Percentiles rank a stretch among this genome's conserved stretches.
phyloP scores from a whole-genome alignment of 495 filamentous ascomycete species.

The Neurospora sp. region DNA sequence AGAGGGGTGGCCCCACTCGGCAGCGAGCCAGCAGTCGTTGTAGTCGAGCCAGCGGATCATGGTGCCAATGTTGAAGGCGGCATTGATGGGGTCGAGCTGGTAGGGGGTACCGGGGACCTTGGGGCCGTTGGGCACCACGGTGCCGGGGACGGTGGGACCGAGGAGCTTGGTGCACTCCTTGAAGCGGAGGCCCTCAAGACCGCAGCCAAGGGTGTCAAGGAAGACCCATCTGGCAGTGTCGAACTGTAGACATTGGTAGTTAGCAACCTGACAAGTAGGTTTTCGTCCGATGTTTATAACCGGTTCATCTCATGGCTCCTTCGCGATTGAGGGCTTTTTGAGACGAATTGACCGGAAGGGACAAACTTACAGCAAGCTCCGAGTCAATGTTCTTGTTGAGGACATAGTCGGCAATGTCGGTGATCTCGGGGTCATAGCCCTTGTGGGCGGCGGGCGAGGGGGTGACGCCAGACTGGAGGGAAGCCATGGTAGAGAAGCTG shows the following conservation, averaged over 20 bases:
- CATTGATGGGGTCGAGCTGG: constrained; percentile 88
- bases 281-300: neutral
- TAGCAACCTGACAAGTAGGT: constrained; percentile 9
- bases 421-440: constrained; percentile 81
- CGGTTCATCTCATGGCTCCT: neutral
- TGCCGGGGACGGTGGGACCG: constrained; percentile 87
- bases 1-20: constrained; percentile 96
- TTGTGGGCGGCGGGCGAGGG: constrained; percentile 38
- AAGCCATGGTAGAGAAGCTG: constrained; percentile 48
- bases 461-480: constrained; percentile 40
- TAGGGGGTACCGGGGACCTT: constrained; percentile 88
- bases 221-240: constrained; percentile 86
- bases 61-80: constrained; percentile 96
- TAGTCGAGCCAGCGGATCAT: constrained; percentile 99
- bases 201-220: constrained; percentile 93
- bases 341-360: neutral
- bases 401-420: constrained; percentile 89
- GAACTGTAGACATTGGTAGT: constrained; percentile 47
- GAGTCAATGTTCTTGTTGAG: constrained; percentile 85
- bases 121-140: constrained; percentile 85
- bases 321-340: constrained; percentile 1
- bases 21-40: constrained; percentile 99
- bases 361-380: constrained; percentile 70
- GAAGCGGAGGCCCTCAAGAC: constrained; percentile 89
- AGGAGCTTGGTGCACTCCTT: constrained; percentile 91